phyloP scores from a whole-genome alignment of 2,329 filamentous ascomycete species.

The Stagonosporopsis rhizophila region DNA sequence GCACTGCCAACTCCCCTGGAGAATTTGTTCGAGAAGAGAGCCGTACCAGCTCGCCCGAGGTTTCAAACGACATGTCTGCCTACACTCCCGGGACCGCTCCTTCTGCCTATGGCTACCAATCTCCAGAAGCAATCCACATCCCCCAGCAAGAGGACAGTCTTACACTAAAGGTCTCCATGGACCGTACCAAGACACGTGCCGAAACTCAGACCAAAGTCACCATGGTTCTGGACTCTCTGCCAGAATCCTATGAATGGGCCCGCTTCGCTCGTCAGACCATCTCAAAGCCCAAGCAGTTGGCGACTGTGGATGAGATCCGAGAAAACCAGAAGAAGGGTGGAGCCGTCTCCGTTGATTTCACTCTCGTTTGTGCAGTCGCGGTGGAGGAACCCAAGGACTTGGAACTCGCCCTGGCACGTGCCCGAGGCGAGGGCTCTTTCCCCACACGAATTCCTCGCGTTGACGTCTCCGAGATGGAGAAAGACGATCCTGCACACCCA shows the following conservation, averaged over 20 bases:
- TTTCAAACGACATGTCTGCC: conserved; percentile 29
- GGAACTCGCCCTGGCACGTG: conserved; percentile 70
- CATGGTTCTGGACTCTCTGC: conserved; percentile 78
- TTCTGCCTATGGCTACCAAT: conserved; percentile 21
- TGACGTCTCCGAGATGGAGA: conserved; percentile 54
- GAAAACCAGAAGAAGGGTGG: conserved; percentile 74
- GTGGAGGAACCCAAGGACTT: conserved; percentile 76
- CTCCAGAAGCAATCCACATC: conserved; percentile 39
- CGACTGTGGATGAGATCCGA: conserved; percentile 74
- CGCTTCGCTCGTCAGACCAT: conserved; percentile 91
- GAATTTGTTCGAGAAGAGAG: conserved; percentile 39
- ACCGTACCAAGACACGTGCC: conserved; percentile 78
- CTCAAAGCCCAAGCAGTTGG: conserved; percentile 89
- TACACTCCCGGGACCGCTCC: conserved; percentile 15
- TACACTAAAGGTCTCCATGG: conserved; percentile 32
- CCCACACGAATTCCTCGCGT: conserved; percentile 46
- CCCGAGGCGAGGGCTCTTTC: conserved; percentile 55
- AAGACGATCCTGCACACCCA: conserved; percentile 73
- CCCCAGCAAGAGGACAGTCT: conserved; percentile 33
- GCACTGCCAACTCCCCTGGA: conserved; percentile 42
- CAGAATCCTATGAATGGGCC: conserved; percentile 76
- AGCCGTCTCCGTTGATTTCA: conserved; percentile 35
- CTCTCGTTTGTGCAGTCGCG: conserved; percentile 86
- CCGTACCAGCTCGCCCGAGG: conserved; percentile 42
- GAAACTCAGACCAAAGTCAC: conserved; percentile 95